Evolutionary conservation across 805 yeast genomes (phyloP), one percentile per base, ranked within the genome.

Genomic region (Maudiozyma saulgeensis): DNA sequence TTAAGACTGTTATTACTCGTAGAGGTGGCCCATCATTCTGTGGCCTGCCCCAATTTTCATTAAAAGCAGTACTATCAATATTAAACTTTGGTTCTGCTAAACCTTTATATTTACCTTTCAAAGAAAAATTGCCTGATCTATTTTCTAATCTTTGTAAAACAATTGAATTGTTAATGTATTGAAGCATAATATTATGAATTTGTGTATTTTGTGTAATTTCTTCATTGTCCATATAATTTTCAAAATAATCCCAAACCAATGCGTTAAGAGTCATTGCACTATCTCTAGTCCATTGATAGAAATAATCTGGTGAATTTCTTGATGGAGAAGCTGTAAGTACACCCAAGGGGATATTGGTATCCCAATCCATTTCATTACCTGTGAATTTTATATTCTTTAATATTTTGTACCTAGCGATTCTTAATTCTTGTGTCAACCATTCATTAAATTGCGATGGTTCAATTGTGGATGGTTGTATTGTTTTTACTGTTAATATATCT

Each of bases 1-100:
- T 76, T 38, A 78, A 64, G 21, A 82, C 73, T 1, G 96, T 76
- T 49, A 83, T 74, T 11, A 81, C 75, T 57, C 97, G 75, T 50
- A 91, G 72, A 0, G 95, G 90, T 0, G 98, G 96, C 0, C 98
- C 98, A 64, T 91, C 98, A 51, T 88, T 77, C 67, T 91, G 98
- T 1, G 98, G 98, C 56, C 98, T 74, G 2, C 98, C 98, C 98
- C 98, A 91, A 35, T 70, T 63, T 2, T 70, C 81, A 6, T 65
- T 64, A 58, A 84, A 91, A 0, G 85, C 72, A 0, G 78, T 58
- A 23, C 84, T 82, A 61, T 87, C 77, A 4, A 81, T 79, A 62
- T 74, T 64, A 61, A 84, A 91, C 64, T 91, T 91, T 7, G 98
- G 97, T 63, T 91, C 98, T 2, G 97, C 98, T 34, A 90, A 71